Percentiles rank a stretch among this genome's conserved stretches.
These are phyloP conservation scores for Rubia yunnanensis DNA, from an alignment of 257 asterid genomes.

Conservation along the genomic window DNA sequence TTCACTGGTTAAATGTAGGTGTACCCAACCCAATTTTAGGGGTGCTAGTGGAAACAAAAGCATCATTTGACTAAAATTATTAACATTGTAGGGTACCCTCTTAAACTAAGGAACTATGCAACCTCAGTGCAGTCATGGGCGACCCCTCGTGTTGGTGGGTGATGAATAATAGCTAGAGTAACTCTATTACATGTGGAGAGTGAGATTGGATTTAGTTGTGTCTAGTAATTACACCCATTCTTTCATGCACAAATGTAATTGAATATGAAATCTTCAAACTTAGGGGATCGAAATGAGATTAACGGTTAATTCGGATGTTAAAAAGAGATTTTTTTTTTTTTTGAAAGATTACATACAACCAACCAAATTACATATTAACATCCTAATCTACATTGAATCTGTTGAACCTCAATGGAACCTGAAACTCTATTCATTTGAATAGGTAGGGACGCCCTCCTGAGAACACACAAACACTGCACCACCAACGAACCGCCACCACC, in stretches of 20 bases:
- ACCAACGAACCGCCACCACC: too few relatives aligned
- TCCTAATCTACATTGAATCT: too few relatives aligned
- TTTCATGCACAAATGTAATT: neutral
- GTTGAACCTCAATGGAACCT: too few relatives aligned
- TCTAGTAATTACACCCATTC: neutral
- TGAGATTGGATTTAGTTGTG: conserved; percentile 7
- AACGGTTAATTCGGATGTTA: neutral
- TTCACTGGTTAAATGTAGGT: conserved; percentile 24
- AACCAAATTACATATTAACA: too few relatives aligned
- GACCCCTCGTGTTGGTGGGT: conserved; percentile 65
- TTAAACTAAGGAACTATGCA: conserved; percentile 36
- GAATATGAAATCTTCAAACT: neutral
- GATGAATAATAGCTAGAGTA: conserved; percentile 22
- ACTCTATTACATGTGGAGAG: conserved; percentile 6
- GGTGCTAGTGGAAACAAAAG: conserved; percentile 12
- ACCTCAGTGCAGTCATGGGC: conserved; percentile 33
- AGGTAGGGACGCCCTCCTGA: too few relatives aligned
- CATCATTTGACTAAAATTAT: conserved; percentile 23
- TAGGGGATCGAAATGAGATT: neutral
- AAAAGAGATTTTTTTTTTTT: too few relatives aligned
- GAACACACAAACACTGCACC: too few relatives aligned
- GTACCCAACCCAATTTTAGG: conserved; percentile 23
- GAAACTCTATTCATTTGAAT: too few relatives aligned
- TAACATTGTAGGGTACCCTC: conserved; percentile 34
- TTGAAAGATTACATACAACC: too few relatives aligned